These are phyloP conservation scores for Pleurotus salmoneostramineus DNA, from an alignment of 768 basidiomycete species.

Conservation along the genomic window DNA sequence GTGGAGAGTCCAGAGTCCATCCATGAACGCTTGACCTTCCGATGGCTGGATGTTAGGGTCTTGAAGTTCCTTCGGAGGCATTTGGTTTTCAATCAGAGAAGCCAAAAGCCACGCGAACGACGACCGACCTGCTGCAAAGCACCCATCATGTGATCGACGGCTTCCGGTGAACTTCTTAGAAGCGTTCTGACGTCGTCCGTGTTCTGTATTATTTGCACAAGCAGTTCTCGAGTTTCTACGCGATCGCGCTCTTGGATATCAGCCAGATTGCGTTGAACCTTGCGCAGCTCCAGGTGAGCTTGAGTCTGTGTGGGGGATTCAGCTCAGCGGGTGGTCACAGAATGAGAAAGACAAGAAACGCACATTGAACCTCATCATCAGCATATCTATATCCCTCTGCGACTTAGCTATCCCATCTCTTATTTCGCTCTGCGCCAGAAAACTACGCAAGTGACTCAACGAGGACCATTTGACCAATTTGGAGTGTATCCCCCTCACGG, in stretches of 20 bases:
- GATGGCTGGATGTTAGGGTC: conserved; percentile 25
- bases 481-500: conserved; percentile 23
- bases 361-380: conserved; percentile 32
- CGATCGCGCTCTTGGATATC: conserved; percentile 28
- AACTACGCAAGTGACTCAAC: conserved; percentile 29
- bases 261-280: conserved; percentile 20
- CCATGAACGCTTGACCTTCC: conserved; percentile 27
- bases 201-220: conserved; percentile 28
- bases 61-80: conserved; percentile 26
- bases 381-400: conserved; percentile 31
- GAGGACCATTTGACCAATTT: conserved; percentile 32
- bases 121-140: conserved; percentile 28
- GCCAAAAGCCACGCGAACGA: neutral
- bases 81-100: neutral
- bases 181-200: conserved; percentile 30
- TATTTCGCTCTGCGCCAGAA: conserved; percentile 35
- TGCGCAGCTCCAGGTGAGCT: conserved; percentile 24
- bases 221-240: conserved; percentile 28
- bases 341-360: conserved; percentile 7
- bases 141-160: conserved; percentile 37
- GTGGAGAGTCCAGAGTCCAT: conserved; percentile 35
- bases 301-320: conserved; percentile 17
- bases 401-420: conserved; percentile 34
- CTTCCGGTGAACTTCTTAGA: conserved; percentile 23
- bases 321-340: neutral